These are phyloP conservation scores for Grosmannia clavigera DNA, from an alignment of 2,329 filamentous ascomycete genomes.

Conservation along the genomic window DNA sequence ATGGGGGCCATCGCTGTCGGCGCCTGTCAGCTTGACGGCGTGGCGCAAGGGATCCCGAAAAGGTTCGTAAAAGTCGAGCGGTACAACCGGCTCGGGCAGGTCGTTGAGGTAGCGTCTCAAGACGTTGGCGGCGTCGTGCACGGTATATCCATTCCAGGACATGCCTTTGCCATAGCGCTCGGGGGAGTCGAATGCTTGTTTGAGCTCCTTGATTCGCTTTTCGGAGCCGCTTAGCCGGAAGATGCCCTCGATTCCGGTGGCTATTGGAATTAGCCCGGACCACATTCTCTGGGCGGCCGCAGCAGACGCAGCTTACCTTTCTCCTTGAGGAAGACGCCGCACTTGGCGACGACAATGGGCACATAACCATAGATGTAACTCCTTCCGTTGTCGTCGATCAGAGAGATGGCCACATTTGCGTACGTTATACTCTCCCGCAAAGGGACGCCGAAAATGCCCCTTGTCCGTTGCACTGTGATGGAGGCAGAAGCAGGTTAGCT, in stretches of 20 bases:
- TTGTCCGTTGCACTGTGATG: conserved; percentile 30
- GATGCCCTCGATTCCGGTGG: conserved; percentile 89
- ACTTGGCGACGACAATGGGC: conserved; percentile 95
- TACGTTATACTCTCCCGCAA: conserved; percentile 91
- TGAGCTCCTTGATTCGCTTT: conserved; percentile 95
- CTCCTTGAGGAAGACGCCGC: conserved; percentile 93
- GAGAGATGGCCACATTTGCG: conserved; percentile 93
- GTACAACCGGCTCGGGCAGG: conserved; percentile 91
- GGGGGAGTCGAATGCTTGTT: conserved; percentile 82
- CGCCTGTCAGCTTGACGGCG: conserved; percentile 59
- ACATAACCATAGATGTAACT: conserved; percentile 99
- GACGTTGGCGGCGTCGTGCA: conserved; percentile 96
- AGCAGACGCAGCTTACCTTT: conserved; percentile 57
- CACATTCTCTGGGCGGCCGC: background rate
- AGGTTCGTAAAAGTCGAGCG: conserved; percentile 79
- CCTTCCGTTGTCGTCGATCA: conserved; percentile 82
- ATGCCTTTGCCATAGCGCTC: conserved; percentile 93
- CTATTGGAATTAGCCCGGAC: conserved; percentile 23
- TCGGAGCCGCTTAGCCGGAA: conserved; percentile 93
- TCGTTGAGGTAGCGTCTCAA: conserved; percentile 91
- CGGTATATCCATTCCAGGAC: conserved; percentile 94
- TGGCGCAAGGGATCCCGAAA: conserved; percentile 74
- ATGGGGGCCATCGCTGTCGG: conserved; percentile 55
- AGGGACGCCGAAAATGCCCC: conserved; percentile 88
- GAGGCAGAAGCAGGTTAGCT: background rate